phyloP scores from a whole-genome alignment of 129 eudicot genomes.

The Mikania micrantha region DNA sequence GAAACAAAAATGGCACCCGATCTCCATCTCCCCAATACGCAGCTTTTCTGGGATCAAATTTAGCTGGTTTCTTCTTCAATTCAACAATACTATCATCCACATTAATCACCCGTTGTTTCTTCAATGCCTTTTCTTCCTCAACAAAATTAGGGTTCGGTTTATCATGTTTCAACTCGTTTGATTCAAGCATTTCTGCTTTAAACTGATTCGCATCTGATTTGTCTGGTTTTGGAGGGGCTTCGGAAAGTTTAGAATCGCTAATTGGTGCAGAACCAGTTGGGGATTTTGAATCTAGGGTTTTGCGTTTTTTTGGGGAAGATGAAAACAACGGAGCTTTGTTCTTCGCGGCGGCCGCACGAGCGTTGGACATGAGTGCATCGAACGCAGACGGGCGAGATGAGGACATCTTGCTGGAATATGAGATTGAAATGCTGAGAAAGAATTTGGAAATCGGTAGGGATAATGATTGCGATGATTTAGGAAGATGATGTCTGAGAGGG shows the following conservation, averaged over 20 bases:
- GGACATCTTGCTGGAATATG: conserved; percentile 35
- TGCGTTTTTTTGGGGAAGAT: conserved; percentile 65
- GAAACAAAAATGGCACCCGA: conserved; percentile 78
- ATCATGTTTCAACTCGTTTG: conserved; percentile 1
- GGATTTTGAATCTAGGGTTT: conserved; percentile 40
- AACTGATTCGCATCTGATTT: not conserved
- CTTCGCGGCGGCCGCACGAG: conserved; percentile 46
- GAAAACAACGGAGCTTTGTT: conserved; percentile 29
- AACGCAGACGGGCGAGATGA: conserved; percentile 68
- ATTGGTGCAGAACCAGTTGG: conserved; percentile 9
- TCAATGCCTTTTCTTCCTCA: conserved; percentile 9
- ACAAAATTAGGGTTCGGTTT: conserved; percentile 5
- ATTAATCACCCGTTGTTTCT: conserved; percentile 29
- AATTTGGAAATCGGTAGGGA: not conserved
- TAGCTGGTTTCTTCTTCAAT: conserved; percentile 56
- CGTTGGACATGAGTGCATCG: conserved; percentile 73
- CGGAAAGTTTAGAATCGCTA: conserved; percentile 7
- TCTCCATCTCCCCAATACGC: conserved; percentile 84
- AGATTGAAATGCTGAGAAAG: not conserved
- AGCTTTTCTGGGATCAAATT: conserved; percentile 57
- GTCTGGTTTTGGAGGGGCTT: not conserved
- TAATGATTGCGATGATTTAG: conserved; percentile 3
- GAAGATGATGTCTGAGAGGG: conserved; percentile 7
- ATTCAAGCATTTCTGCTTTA: conserved; percentile 9
- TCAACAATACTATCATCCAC: conserved; percentile 54